Base-by-base conservation (phyloP, 2,329 filamentous ascomycete species). In the Ramularia collo-cygni region DNA sequence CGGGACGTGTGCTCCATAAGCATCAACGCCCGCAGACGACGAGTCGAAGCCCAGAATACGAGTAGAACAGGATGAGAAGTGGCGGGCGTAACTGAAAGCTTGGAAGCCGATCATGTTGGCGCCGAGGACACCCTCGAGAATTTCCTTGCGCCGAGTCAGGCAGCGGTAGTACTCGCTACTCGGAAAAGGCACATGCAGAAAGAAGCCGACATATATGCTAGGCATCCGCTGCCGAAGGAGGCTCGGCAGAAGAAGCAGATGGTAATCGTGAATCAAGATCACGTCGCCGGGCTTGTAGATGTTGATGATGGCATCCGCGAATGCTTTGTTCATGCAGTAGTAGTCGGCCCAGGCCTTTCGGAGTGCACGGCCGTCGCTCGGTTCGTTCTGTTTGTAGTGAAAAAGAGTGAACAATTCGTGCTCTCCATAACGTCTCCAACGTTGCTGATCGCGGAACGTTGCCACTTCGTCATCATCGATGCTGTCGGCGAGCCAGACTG, bases 61-160 rank as follows among this genome's bases (percentile, higher is more conserved):
- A 1, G 87, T 93, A 65, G 89, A 95, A 66, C 89, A 95, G 50
- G 87, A 95, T 27, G 87, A 79, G 62, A 96, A 96, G 63, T 96
- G 90, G 16, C 89, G 80, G 10, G 89, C 90, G 64, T 95, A 96
- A 62, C 88, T 92, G 68, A 88, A 92, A 6, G 88, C 92, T 64
- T 96, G 90, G 68, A 96, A 95, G 1, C 88, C 89, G 47, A 96
- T 79, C 69, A 96, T 81, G 63, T 95, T 95, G 40, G 90, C 79
- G 13, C 90, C 89, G 29, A 96, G 72, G 33, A 95, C 80, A 35
- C 92, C 92, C 53, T 92, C 87, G 10, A 96, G 71, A 8, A 96
- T 75, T 61, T 95, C 88, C 64, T 94, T 95, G 52, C 90, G 79
- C 49, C 86, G 79, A 27, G 86, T 85, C 40, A 95, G 71, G 62